phyloP scores from a whole-genome alignment of 2,329 filamentous ascomycete genomes.

The Hypoxylon sp. region DNA sequence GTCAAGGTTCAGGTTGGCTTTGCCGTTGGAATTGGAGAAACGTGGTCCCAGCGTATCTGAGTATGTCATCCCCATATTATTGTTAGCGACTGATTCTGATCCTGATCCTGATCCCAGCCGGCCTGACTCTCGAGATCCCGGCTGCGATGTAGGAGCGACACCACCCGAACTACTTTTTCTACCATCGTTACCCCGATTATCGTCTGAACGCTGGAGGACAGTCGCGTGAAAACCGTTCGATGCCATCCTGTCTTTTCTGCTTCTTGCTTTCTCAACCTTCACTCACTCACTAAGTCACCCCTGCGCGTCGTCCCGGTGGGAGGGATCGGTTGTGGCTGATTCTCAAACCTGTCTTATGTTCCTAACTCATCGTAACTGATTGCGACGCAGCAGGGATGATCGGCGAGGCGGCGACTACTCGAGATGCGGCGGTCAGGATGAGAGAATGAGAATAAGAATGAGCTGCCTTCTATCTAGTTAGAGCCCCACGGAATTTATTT shows the following conservation, averaged over 20 bases:
- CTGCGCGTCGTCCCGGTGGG: slow-evolving; percentile 19
- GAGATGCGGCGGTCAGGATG: slow-evolving; percentile 5
- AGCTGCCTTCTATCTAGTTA: slow-evolving; percentile 1
- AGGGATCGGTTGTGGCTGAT: slow-evolving; percentile 14
- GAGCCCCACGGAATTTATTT: slow-evolving; percentile 5
- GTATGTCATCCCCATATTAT: slow-evolving; percentile 34
- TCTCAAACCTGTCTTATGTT: slow-evolving; percentile 30
- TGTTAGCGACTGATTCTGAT: slow-evolving; percentile 31
- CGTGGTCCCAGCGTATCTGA: slow-evolving; percentile 48
- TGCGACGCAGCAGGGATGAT: slow-evolving; percentile 24
- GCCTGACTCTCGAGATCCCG: slow-evolving; percentile 14
- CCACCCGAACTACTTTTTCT: slow-evolving; percentile 23
- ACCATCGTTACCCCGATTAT: slow-evolving; percentile 30
- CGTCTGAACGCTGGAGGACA: slow-evolving; percentile 44
- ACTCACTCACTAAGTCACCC: slow-evolving; percentile 11
- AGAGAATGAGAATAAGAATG: slow-evolving; percentile 2
- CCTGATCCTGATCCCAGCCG: slow-evolving; percentile 26
- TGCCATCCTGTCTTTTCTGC: slow-evolving; percentile 19
- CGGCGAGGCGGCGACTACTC: slow-evolving; percentile 19
- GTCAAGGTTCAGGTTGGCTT: slow-evolving; percentile 26
- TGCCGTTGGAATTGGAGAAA: slow-evolving; percentile 41
- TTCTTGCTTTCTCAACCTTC: background rate
- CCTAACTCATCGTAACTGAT: slow-evolving; percentile 39
- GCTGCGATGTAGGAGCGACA: slow-evolving; percentile 28
- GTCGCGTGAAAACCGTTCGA: slow-evolving; percentile 48